phyloP scores from a whole-genome alignment of 2,329 filamentous ascomycete species.

The Exophiala phaeomuriformis region DNA sequence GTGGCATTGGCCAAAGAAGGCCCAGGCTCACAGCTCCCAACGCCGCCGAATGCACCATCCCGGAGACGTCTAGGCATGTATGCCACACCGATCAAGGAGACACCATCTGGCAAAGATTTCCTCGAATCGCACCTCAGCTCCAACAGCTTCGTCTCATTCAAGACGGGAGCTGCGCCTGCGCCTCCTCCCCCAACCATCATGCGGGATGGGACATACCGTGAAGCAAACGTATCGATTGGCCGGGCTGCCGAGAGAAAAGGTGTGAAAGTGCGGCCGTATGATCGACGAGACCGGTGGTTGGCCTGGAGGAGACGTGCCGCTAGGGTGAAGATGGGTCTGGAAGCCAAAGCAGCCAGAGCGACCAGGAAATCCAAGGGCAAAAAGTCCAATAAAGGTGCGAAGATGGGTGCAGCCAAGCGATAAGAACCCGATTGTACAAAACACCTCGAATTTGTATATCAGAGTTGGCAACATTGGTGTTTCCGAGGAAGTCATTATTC shows the following conservation, averaged over 20 bases:
- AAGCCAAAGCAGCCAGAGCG: constrained; percentile 60
- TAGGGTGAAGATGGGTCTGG: constrained; percentile 38
- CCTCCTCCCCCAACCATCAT: constrained; percentile 28
- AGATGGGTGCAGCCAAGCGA: constrained; percentile 11
- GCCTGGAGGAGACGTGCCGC: constrained; percentile 57
- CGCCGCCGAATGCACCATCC: constrained; percentile 64
- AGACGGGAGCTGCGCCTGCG: constrained; percentile 25
- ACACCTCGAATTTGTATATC: neutral
- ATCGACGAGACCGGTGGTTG: constrained; percentile 54
- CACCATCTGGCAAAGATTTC: constrained; percentile 9
- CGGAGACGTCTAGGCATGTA: constrained; percentile 70
- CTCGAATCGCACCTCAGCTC: constrained; percentile 14
- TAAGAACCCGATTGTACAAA: neutral
- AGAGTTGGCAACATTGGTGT: too few relatives aligned
- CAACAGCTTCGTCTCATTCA: constrained; percentile 21
- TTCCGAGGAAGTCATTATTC: too few relatives aligned
- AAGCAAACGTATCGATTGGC: constrained; percentile 45
- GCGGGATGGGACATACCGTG: constrained; percentile 34
- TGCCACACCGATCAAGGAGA: constrained; percentile 37
- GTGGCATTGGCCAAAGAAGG: constrained; percentile 71
- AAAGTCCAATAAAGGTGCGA: constrained; percentile 25
- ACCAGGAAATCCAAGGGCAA: constrained; percentile 62
- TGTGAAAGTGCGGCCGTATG: constrained; percentile 49
- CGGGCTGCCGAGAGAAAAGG: constrained; percentile 44
- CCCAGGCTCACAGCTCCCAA: constrained; percentile 61